phyloP scores from a whole-genome alignment of 345 rosid species.

The Aethionema arabicum region DNA sequence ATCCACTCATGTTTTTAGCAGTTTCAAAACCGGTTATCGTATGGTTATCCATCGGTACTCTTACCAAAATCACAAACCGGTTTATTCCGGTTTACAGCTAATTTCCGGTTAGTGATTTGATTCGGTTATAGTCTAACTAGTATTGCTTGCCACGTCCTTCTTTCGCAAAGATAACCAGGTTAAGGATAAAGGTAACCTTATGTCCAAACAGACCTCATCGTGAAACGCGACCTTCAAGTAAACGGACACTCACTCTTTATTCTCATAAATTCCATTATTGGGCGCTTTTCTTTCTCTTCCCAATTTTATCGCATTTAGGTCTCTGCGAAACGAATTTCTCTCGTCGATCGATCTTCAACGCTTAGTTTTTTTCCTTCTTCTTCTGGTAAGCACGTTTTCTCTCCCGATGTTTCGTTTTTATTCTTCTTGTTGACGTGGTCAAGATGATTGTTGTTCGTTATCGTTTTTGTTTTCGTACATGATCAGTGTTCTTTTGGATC shows the following conservation, averaged over 20 bases:
- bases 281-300: background rate
- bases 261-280: conserved; percentile 14
- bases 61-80: background rate
- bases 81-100: background rate
- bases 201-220: background rate
- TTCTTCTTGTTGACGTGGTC: conserved; percentile 29
- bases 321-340: background rate
- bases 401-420: conserved; percentile 19
- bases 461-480: background rate
- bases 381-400: conserved; percentile 37
- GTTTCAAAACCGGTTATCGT: background rate
- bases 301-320: conserved; percentile 29
- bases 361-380: conserved; percentile 29
- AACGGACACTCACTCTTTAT: conserved; percentile 1
- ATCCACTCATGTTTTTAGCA: conserved; percentile 39
- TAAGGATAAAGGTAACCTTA: background rate
- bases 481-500: conserved; percentile 2
- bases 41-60: background rate
- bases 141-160: conserved; percentile 5
- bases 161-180: conserved; percentile 8
- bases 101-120: background rate
- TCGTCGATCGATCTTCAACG: conserved; percentile 24
- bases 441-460: conserved; percentile 4
- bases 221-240: background rate
- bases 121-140: background rate